Evolutionary conservation across 371 early-diverging fungal species (phyloP).

Genomic region (Mucor plumbeus): DNA sequence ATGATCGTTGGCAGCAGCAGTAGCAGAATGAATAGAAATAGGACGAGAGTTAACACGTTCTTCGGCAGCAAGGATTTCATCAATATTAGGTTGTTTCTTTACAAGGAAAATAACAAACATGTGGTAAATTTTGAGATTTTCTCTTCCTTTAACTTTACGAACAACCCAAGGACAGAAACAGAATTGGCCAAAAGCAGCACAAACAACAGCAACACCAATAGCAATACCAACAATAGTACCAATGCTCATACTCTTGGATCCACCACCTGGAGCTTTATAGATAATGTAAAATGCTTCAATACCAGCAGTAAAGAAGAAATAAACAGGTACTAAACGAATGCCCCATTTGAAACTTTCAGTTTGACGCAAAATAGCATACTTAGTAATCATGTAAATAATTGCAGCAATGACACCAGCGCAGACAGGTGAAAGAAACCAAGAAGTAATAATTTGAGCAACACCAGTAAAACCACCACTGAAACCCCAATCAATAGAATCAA

Average conservation of each 20-base stretch:
- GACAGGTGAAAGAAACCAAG: constrained; percentile 82
- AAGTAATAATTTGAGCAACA: constrained; percentile 72
- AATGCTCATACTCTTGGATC: constrained; percentile 35
- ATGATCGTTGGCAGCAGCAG: constrained; percentile 6
- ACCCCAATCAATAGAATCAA: constrained; percentile 70
- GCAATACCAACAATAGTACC: constrained; percentile 17
- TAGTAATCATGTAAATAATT: constrained; percentile 69
- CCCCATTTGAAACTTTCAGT: constrained; percentile 77
- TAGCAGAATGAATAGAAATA: constrained; percentile 31
- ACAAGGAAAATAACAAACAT: constrained; percentile 61
- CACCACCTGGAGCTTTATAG: constrained; percentile 69
- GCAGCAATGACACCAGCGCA: constrained; percentile 71
- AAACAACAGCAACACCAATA: constrained; percentile 37
- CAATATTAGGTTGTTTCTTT: constrained; percentile 46
- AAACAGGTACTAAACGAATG: constrained; percentile 78
- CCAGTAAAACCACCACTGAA: constrained; percentile 73
- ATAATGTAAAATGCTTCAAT: constrained; percentile 80
- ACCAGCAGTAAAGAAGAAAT: constrained; percentile 73
- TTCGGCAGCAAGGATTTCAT: constrained; percentile 26
- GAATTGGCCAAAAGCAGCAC: constrained; percentile 53
- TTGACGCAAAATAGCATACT: constrained; percentile 64
- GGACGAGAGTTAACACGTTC: constrained; percentile 47
- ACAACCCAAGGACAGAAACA: constrained; percentile 70
- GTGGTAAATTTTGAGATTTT: constrained; percentile 74
- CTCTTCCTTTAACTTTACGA: constrained; percentile 66